Evolutionary conservation across 495 filamentous ascomycete species (phyloP).

Genomic region (Collariella sp.): DNA sequence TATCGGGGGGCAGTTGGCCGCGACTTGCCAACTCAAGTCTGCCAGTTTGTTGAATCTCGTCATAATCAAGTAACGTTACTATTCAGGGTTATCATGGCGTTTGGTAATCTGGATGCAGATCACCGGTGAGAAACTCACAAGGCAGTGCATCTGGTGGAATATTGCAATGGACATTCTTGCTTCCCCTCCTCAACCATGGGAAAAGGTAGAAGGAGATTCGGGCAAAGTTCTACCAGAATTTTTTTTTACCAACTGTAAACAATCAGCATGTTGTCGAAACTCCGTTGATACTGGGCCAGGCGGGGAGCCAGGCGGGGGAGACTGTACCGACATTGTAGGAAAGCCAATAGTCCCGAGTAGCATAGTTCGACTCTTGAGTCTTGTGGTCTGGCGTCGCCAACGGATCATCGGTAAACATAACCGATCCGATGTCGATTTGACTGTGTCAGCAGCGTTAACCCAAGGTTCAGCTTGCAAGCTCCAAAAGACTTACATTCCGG

Average conservation of each 20-base stretch:
- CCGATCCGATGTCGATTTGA: neutral
- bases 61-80: too few species aligned
- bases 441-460: neutral
- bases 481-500: neutral
- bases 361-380: conserved; percentile 3
- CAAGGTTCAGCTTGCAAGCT: too few species aligned
- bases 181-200: neutral
- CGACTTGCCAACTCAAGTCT: neutral
- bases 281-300: neutral
- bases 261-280: neutral
- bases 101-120: neutral
- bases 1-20: neutral
- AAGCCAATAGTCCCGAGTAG: conserved; percentile 4
- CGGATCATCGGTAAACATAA: neutral
- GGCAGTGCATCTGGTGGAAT: conserved; percentile 9
- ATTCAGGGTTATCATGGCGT: too few species aligned
- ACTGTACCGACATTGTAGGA: too few species aligned
- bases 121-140: neutral
- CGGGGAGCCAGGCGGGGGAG: too few species aligned
- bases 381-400: conserved; percentile 7
- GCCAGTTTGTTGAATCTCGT: conserved; percentile 3
- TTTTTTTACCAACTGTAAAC: neutral
- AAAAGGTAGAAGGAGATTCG: neutral
- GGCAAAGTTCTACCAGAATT: neutral
- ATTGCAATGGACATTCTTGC: conserved; percentile 6